A percentile compares a stretch with the other conserved stretches of the same genome.
These are phyloP conservation scores for Lyophyllum atratum DNA, from an alignment of 768 basidiomycete species.

Conservation along the genomic window DNA sequence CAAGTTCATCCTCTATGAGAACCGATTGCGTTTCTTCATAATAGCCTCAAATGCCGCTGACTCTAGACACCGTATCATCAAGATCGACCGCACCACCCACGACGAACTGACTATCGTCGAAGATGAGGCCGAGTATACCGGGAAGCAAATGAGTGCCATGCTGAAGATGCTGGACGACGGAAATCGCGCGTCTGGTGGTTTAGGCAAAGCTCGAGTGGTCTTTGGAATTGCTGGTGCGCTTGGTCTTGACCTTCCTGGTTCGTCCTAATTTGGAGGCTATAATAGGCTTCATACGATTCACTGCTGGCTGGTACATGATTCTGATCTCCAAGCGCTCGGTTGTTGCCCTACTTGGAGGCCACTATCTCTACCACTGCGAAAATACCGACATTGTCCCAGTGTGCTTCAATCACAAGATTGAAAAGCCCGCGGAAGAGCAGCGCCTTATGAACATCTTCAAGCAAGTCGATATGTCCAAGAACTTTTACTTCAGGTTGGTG, in stretches of 20 bases:
- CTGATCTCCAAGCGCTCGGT: conserved; percentile 87
- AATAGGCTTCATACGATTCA: conserved; percentile 89
- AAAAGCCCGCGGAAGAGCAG: conserved; percentile 87
- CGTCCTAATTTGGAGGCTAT: neutral
- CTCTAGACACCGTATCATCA: conserved; percentile 87
- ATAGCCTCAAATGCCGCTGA: conserved; percentile 89
- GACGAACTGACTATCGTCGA: conserved; percentile 79
- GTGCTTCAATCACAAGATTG: conserved; percentile 77
- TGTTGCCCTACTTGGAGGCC: conserved; percentile 92
- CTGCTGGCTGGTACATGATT: conserved; percentile 96
- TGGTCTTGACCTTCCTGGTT: neutral
- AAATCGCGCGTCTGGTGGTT: conserved; percentile 83
- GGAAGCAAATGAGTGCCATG: conserved; percentile 87
- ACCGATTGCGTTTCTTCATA: conserved; percentile 86
- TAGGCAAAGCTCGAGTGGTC: conserved; percentile 77
- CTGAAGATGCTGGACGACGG: conserved; percentile 96
- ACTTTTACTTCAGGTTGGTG: conserved; percentile 93
- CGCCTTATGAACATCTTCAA: conserved; percentile 89
- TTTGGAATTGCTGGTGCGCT: conserved; percentile 79
- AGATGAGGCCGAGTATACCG: conserved; percentile 86
- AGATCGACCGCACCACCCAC: conserved; percentile 86
- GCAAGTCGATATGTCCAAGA: conserved; percentile 97
- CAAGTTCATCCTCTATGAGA: conserved; percentile 94
- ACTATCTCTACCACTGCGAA: conserved; percentile 96
- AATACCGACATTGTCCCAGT: conserved; percentile 83